Base-by-base conservation (phyloP, 2,329 filamentous ascomycete genomes). In the Hypoxylon sp. region DNA sequence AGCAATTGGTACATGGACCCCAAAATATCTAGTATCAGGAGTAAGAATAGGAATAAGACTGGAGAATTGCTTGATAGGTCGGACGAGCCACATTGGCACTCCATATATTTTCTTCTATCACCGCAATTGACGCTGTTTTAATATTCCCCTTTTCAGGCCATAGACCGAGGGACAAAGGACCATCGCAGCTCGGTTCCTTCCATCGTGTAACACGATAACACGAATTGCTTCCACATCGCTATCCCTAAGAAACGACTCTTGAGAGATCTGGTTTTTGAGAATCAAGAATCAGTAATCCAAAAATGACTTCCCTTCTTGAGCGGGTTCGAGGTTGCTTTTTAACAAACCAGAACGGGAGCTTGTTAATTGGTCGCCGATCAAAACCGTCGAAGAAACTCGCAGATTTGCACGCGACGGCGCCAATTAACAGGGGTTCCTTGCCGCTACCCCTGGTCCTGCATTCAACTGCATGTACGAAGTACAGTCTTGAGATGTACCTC, bases 331-430 rank as follows among this genome's bases (percentile, higher is more conserved):
- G 62, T 60, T 61, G 62, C 47, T 55, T 61, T 60, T 68, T 66
- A 65, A 63, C 65, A 56, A 63, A 62, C 56, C 17, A 60, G 34
- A 57, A 64, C 55, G 63, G 66, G 49, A 62, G 57, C 56, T 57
- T 59, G 46, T 60, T 62, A 54, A 64, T 66, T 66, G 63, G 69
- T 71, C 65, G 71, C 69, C 70, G 71, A 73, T 68, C 70, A 71
- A 8, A 73, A 64, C 68, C 56, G 34, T 59, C 53, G 56, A 39
- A 61, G 46, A 26, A 59, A 41, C 44, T 49, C 59, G 53, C 49
- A 62, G 55, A 55, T 32, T 46, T 34, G 52, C 56, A 67, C 60
- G 64, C 56, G 59, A 60, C 59, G 62, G 19, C 47, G 52, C 49
- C 49, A 59, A 46, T 37, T 3, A 22, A 53, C 62, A 55, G 20